Percentiles rank a stretch among this genome's conserved stretches.
These are phyloP conservation scores for Simmondsia chinensis DNA, from an alignment of 148 eudicot species.

Conservation along the genomic window DNA sequence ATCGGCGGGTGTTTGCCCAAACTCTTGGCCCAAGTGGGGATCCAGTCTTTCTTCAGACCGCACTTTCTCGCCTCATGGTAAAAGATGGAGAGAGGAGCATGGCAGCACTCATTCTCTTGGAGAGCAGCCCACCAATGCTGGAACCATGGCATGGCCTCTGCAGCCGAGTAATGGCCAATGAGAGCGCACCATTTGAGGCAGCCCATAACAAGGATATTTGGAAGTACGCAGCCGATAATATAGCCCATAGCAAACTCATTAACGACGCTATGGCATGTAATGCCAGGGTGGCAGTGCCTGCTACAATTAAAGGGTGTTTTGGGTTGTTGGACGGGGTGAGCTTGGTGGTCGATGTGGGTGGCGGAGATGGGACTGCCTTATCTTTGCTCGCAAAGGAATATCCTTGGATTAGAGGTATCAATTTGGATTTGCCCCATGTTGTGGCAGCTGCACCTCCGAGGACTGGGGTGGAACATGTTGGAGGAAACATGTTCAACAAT, in stretches of 20 bases:
- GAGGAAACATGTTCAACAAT: constrained; percentile 49
- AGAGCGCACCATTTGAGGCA: constrained; percentile 35
- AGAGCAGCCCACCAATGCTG: constrained; percentile 38
- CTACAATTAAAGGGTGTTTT: constrained; percentile 27
- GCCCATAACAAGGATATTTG: constrained; percentile 49
- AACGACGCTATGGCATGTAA: constrained; percentile 58
- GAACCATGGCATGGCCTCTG: constrained; percentile 48
- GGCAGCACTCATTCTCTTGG: constrained; percentile 33
- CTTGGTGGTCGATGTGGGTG: constrained; percentile 66
- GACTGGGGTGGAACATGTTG: constrained; percentile 45
- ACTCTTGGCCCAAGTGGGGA: constrained; percentile 3
- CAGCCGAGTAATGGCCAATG: too few species aligned
- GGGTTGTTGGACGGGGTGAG: constrained; percentile 31
- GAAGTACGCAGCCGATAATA: constrained; percentile 27
- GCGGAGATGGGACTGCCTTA: constrained; percentile 54
- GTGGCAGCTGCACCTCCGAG: constrained; percentile 14
- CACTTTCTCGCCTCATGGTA: constrained; percentile 41
- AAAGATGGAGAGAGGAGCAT: constrained; percentile 20
- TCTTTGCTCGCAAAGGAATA: constrained; percentile 28
- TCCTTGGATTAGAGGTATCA: constrained; percentile 52
- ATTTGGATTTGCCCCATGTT: constrained; percentile 69
- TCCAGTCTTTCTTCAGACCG: constrained; percentile 30
- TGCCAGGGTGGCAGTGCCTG: constrained; percentile 28
- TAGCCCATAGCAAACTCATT: constrained; percentile 32
- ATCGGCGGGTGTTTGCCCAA: constrained; percentile 29